These are phyloP conservation scores for Hibiscus trionum DNA, from an alignment of 345 rosid species.

Conservation along the genomic window DNA sequence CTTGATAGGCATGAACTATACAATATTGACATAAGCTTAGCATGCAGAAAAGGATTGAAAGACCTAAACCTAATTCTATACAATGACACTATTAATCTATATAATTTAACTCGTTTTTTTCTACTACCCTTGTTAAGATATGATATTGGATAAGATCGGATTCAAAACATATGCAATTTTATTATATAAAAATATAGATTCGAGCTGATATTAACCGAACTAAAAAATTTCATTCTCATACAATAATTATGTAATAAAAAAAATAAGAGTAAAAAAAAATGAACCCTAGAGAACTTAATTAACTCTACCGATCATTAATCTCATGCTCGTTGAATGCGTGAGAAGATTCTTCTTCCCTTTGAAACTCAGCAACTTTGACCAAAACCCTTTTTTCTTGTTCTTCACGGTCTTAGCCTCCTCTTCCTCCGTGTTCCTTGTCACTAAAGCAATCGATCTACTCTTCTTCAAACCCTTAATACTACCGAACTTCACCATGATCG, in stretches of 20 bases:
- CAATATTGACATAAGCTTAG: background rate
- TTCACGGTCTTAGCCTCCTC: slow-evolving; percentile 26
- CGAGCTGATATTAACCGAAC: no score
- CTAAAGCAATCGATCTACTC: slow-evolving; percentile 65
- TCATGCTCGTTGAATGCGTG: slow-evolving; percentile 14
- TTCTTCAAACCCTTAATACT: slow-evolving; percentile 46
- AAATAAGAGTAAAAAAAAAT: background rate
- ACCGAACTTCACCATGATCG: slow-evolving; percentile 28
- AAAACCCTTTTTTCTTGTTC: slow-evolving; percentile 50
- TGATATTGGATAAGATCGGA: no score
- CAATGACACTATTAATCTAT: no score
- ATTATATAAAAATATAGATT: no score
- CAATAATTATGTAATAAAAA: background rate
- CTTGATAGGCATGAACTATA: background rate
- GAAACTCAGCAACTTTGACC: slow-evolving; percentile 56
- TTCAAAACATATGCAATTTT: no score
- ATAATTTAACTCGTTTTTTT: no score
- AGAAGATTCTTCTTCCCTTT: slow-evolving; percentile 37
- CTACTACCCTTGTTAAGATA: no score
- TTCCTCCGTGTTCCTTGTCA: slow-evolving; percentile 18
- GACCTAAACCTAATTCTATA: background rate
- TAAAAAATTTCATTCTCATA: background rate
- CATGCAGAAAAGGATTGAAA: background rate
- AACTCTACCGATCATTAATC: slow-evolving; percentile 4
- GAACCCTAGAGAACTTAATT: background rate